phyloP scores from a whole-genome alignment of 306 rosid genomes.

The Ormosia emarginata region DNA sequence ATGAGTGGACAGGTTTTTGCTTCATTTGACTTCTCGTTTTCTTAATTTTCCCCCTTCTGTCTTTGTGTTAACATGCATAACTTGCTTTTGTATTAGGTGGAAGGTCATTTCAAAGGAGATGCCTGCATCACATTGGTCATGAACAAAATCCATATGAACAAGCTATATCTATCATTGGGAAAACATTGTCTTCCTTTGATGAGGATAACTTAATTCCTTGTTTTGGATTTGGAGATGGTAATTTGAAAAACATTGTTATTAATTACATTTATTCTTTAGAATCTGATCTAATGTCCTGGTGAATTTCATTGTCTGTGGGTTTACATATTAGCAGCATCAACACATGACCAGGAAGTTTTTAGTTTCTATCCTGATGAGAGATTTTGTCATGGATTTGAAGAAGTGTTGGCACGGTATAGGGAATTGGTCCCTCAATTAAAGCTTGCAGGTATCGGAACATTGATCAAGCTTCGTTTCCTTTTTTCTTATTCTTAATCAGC shows the following conservation, averaged over 20 bases:
- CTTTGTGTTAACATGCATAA: slow-evolving; percentile 18
- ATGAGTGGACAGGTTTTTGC: slow-evolving; percentile 96
- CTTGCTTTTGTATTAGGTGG: slow-evolving; percentile 47
- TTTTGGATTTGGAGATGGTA: slow-evolving; percentile 98
- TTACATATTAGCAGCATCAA: slow-evolving; percentile 67
- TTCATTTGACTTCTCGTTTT: slow-evolving; percentile 10
- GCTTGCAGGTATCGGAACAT: slow-evolving; percentile 72
- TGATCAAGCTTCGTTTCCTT: not conserved
- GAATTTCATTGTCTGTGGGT: slow-evolving; percentile 16
- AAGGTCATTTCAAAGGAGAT: slow-evolving; percentile 77
- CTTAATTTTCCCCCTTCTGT: slow-evolving; percentile 10
- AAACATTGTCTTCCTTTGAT: slow-evolving; percentile 80
- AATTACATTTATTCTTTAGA: not conserved
- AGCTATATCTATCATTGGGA: slow-evolving; percentile 87
- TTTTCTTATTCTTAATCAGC: not conserved
- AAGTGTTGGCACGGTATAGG: slow-evolving; percentile 70
- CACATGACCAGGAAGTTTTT: slow-evolving; percentile 94
- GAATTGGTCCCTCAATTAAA: slow-evolving; percentile 77
- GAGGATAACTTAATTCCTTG: slow-evolving; percentile 95
- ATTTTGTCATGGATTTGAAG: slow-evolving; percentile 93
- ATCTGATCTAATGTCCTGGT: not conserved
- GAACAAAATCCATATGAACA: slow-evolving; percentile 94
- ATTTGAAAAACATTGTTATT: not conserved
- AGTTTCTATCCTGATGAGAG: slow-evolving; percentile 80
- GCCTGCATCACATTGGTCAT: slow-evolving; percentile 85